Evolutionary conservation across 306 rosid genomes (phyloP), one percentile per base, ranked within the genome.

Genomic region (Rosa multiflora): DNA sequence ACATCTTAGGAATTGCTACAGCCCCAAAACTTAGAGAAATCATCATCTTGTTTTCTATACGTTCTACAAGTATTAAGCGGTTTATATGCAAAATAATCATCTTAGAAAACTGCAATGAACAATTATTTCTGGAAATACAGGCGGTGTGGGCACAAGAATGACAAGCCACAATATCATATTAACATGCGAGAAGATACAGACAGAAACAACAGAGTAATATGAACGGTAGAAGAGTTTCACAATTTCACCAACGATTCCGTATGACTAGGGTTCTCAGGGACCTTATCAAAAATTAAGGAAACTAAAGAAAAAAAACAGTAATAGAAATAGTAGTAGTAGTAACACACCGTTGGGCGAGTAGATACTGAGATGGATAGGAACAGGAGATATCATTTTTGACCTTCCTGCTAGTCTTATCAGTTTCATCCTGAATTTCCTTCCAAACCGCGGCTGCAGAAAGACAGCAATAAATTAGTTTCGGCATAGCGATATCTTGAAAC

Each of bases 281-380:
- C 14, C 21, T n/a, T 29, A 58, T 35, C 35, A 17, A 46, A 17
- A 35, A 8, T 1, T 6, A 43, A 6, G 29, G 11, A 11, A 23
- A 32, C 17, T 23, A n/a, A 29, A 26, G 70, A 32, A 62, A 51
- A 8, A 8, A 32, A 32, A 47, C 17, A 0, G 56, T 76, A 81
- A 58, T 52, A 32, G 2, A 32, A 32, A 32, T 26, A 26, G 29
- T 32, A 32, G 35, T 32, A 81, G 58, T 52, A 48, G 66, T 12
- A 76, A 85, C 90, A 52, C 75, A 95, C 99, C 99, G 56, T 93
- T 61, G 52, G 99, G 92, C 67, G 99, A 95, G 86, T 93, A 93
- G 89, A 95, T 95, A 78, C 99, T 95, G 67, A 95, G 98, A 85
- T 95, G 99, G 81, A 95, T 95, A 63, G 99, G 99, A 82, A 95